Base-by-base conservation (phyloP, 2,329 filamentous ascomycete species). In the Pyrenochaeta sp. region DNA sequence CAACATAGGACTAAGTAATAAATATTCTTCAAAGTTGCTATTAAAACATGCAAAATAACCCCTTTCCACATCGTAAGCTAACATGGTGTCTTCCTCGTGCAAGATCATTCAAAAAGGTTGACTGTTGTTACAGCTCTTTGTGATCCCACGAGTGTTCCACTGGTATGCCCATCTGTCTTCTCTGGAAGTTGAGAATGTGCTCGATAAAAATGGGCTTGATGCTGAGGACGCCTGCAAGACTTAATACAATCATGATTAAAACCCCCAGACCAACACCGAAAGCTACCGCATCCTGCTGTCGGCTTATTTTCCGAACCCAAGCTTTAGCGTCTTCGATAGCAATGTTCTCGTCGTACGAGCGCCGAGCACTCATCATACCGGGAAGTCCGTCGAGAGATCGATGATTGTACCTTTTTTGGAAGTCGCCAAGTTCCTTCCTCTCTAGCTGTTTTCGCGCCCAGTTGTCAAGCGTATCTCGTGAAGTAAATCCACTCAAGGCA, bases 401-500 rank as follows among this genome's bases (percentile, higher is more conserved):
- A 2, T 76, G 64, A 63, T 90, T 90, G 61, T 81, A 83, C 56
- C 78, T 68, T 18, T 76, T 77, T 66, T 86, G 86, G 63, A 88
- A 90, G n/a, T 77, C 74, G 7, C 77, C 73, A 59, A 87, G 68
- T 32, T 78, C 75, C 47, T 83, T 82, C 53, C 78, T 79, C 41
- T 82, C 78, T 2, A 81, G 76, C 63, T 76, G 79, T 59, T 81
- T 82, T 32, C 68, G 65, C 1, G 80, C 78, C 79, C 79, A 86
- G 47, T 79, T 74, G 18, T 82, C 81, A 53, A 89, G 69, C 0
- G 83, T 87, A 12, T 82, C 79, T 3, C 87, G 81, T 1, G 54
- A 85, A 27, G 56, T 54, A 39, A 50, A 53, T 2, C 47, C 59
- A 4, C 61, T 48, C 10, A 30, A 37, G 18, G 41, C 53, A 27